phyloP scores from a whole-genome alignment of 345 rosid species.

The Anastatica hierochuntica region DNA sequence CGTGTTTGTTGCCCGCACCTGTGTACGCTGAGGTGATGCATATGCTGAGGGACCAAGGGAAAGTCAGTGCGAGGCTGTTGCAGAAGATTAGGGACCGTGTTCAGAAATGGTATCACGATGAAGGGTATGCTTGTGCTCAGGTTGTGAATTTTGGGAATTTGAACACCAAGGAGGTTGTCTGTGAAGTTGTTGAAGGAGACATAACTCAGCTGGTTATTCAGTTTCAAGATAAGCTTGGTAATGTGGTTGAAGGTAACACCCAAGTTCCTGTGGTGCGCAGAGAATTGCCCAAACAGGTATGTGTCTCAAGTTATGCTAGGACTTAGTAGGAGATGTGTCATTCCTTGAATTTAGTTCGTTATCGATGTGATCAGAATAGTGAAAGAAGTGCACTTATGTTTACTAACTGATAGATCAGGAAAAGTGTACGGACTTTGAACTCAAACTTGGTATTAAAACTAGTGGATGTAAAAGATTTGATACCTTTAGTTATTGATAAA shows the following conservation, averaged over 20 bases:
- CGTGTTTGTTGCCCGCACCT: conserved; percentile 56
- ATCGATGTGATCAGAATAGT: background rate
- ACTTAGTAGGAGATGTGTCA: background rate
- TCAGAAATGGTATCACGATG: conserved; percentile 95
- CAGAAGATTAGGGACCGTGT: conserved; percentile 94
- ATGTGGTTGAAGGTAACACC: conserved; percentile 91
- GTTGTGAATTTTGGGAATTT: conserved; percentile 95
- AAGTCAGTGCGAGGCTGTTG: conserved; percentile 83
- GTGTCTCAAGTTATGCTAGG: background rate
- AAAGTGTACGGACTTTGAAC: too few species aligned
- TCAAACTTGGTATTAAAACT: too few species aligned
- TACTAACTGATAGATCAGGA: background rate
- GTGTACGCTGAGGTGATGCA: conserved; percentile 55
- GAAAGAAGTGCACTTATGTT: background rate
- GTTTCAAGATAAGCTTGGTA: conserved; percentile 92
- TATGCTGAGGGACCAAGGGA: conserved; percentile 70
- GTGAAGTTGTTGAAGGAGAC: conserved; percentile 99
- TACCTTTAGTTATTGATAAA: too few species aligned
- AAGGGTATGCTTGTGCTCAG: conserved; percentile 95
- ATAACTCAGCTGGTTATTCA: conserved; percentile 72
- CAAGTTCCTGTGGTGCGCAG: conserved; percentile 67
- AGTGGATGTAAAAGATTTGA: too few species aligned
- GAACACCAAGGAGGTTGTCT: conserved; percentile 90
- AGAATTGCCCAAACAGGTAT: conserved; percentile 81
- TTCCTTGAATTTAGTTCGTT: conserved; percentile 10